Evolutionary conservation across 352 stramenopile species (phyloP).

Genomic region (Pythium volutum): DNA sequence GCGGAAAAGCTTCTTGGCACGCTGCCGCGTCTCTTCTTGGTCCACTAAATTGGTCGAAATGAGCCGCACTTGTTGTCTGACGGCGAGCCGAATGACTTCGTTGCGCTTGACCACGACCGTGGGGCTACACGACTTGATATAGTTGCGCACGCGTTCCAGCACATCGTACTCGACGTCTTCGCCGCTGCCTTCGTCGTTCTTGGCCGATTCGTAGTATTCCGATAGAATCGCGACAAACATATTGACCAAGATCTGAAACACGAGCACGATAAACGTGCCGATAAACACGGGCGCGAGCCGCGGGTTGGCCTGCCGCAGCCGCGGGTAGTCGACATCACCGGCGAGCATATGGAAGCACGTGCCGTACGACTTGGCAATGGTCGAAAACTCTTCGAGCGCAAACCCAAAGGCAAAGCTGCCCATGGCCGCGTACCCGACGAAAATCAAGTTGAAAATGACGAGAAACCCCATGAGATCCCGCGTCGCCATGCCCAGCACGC

Average conservation of each 20-base stretch:
- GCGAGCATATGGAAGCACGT: slow-evolving; percentile 89
- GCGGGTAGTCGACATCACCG: slow-evolving; percentile 77
- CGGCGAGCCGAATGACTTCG: slow-evolving; percentile 70
- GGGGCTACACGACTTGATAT: slow-evolving; percentile 66
- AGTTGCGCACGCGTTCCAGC: slow-evolving; percentile 72
- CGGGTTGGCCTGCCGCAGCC: slow-evolving; percentile 76
- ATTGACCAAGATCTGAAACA: slow-evolving; percentile 87
- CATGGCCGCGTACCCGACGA: slow-evolving; percentile 84
- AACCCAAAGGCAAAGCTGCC: slow-evolving; percentile 83
- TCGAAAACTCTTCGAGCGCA: slow-evolving; percentile 79
- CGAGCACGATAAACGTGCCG: slow-evolving; percentile 80
- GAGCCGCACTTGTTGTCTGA: slow-evolving; percentile 70
- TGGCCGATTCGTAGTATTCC: slow-evolving; percentile 84
- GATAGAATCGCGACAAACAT: slow-evolving; percentile 90
- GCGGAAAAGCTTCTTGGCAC: slow-evolving; percentile 78
- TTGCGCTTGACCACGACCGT: slow-evolving; percentile 78
- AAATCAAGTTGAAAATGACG: slow-evolving; percentile 88
- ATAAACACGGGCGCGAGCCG: slow-evolving; percentile 79
- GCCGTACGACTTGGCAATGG: slow-evolving; percentile 73
- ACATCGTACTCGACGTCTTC: slow-evolving; percentile 88
- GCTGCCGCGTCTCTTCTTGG: slow-evolving; percentile 79
- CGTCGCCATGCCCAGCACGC: slow-evolving; percentile 78
- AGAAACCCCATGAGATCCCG: slow-evolving; percentile 86
- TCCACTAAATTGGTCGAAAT: slow-evolving; percentile 89
- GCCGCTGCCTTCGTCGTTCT: slow-evolving; percentile 65